phyloP scores from a whole-genome alignment of 139 green algal genomes.

The Coelastrella sp. region DNA sequence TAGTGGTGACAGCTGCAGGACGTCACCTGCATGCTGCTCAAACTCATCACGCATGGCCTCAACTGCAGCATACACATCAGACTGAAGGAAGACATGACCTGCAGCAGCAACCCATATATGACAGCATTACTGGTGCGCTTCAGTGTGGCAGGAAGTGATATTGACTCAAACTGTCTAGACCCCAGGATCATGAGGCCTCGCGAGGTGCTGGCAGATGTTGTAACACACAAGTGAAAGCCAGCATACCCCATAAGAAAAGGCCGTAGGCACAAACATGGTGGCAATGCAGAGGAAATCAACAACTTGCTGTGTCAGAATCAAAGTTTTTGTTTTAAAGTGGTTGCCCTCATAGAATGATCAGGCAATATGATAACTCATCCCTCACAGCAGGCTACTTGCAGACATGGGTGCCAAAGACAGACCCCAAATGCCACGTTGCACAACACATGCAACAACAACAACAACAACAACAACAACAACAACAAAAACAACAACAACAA shows the following conservation, averaged over 20 bases:
- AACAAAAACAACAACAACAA: no score
- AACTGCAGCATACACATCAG: conserved; percentile 72
- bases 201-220: no score
- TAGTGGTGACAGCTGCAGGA: conserved; percentile 55
- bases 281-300: neutral
- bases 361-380: conserved; percentile 22
- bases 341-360: neutral
- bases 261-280: neutral
- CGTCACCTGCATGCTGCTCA: conserved; percentile 55
- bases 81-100: conserved; percentile 83
- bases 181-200: no score
- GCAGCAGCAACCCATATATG: neutral
- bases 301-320: conserved; percentile 29
- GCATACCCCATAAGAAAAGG: neutral
- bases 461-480: neutral
- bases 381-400: neutral
- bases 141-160: neutral
- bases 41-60: conserved; percentile 70
- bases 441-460: no score
- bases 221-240: neutral
- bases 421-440: no score
- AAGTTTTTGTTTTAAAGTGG: conserved; percentile 34
- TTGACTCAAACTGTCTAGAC: neutral
- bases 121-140: neutral
- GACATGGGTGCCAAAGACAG: no score